Percentiles rank a stretch among this genome's conserved stretches.
Conservation (phyloP, 192 early-diverging fungal genomes). For the Borealophlyctis nickersoniae region DNA sequence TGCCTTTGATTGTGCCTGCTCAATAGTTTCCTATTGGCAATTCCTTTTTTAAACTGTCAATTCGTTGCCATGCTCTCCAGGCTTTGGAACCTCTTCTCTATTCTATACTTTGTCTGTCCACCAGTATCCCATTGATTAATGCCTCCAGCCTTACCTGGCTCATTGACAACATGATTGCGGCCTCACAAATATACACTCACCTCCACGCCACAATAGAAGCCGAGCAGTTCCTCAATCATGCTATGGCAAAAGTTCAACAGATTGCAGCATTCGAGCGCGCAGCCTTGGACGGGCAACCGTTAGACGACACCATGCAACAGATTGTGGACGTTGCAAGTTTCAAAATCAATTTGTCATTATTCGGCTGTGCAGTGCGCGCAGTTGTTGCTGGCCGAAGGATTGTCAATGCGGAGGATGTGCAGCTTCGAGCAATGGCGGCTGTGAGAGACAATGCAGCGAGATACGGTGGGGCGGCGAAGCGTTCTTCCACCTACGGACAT, state of each 20-base stretch:
- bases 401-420: conserved; percentile 15
- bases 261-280: not conserved
- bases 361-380: conserved; percentile 20
- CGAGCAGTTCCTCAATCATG: conserved; percentile 5
- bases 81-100: not conserved
- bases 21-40: too few species aligned
- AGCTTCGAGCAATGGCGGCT: not conserved
- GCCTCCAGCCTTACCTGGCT: not conserved
- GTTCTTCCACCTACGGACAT: too few species aligned
- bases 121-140: not conserved
- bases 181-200: not conserved
- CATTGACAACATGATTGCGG: not conserved
- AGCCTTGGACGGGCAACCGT: not conserved
- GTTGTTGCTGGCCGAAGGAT: conserved; percentile 15
- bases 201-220: conserved; percentile 10
- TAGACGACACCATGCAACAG: not conserved
- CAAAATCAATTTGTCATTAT: conserved; percentile 15
- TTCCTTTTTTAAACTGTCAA: too few species aligned
- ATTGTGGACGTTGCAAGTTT: not conserved
- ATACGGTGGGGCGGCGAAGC: too few species aligned
- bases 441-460: not conserved
- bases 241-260: conserved; percentile 11
- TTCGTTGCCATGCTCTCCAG: not conserved
- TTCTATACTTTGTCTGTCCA: not conserved
- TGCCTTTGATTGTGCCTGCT: not conserved